A percentile compares a stretch with the other conserved stretches of the same genome.
Conservation (phyloP, 23 red algal genomes). For the Gracilaria domingensis region DNA sequence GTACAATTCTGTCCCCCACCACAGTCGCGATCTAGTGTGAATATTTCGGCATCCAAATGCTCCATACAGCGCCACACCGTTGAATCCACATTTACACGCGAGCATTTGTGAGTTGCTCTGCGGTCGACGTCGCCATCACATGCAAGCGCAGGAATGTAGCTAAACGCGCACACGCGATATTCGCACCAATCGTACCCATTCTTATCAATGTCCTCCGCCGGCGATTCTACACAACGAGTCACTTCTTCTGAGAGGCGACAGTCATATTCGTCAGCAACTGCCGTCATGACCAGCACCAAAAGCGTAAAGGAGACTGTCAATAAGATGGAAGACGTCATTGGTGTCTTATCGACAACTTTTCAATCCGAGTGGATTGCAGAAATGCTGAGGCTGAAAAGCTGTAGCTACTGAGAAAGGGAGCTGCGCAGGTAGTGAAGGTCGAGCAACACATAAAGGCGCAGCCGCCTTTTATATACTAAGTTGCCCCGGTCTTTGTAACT, state of each 20-base stretch:
- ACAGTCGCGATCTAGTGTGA: neutral
- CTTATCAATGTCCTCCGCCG: neutral
- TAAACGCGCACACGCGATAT: conserved; percentile 18
- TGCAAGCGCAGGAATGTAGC: neutral
- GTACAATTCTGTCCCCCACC: neutral
- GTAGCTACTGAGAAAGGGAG: too few species aligned
- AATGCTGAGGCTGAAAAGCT: too few species aligned
- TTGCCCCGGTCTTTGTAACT: too few species aligned
- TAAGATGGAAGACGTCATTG: neutral
- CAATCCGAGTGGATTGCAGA: too few species aligned
- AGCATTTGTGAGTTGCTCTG: conserved; percentile 12
- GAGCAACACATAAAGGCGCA: too few species aligned
- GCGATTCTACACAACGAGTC: neutral
- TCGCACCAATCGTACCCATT: neutral
- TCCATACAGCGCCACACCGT: conserved; percentile 3
- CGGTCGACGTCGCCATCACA: neutral
- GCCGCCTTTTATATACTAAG: too few species aligned
- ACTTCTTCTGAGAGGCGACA: conserved; percentile 2
- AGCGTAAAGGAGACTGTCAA: neutral
- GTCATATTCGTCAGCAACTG: neutral
- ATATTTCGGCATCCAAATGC: neutral
- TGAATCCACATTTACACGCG: neutral
- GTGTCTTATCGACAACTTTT: too few species aligned
- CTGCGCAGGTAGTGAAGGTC: too few species aligned
- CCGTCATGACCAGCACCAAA: neutral